Base-by-base conservation (phyloP, 2,329 filamentous ascomycete species). In the Metarhizium guizhouense region DNA sequence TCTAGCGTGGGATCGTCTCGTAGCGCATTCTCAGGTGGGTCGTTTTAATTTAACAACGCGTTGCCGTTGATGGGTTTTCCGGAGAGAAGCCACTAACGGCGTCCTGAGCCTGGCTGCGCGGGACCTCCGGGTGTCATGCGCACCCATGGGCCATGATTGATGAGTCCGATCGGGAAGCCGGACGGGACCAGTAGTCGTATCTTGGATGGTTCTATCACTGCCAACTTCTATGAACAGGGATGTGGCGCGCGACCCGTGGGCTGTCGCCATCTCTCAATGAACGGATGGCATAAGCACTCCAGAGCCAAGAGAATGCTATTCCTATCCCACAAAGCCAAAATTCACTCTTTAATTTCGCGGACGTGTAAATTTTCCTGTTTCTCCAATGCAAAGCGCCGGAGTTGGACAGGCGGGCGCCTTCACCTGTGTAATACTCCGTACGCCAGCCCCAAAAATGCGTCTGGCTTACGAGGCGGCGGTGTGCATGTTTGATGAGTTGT, bases 111-210 rank as follows among this genome's bases (percentile, higher is more conserved):
- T 25, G 25, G 25, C 4, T 25, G 25, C 25, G 25, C 25, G 25
- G 25, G 25, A 25, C 25, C 25, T 25, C 25, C 25, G 25, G 25
- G 25, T 25, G 25, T 25, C 25, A 25, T 25, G 25, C 25, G 25
- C 25, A 25, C 25, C 25, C 25, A 25, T 25, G 25, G 25, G 25
- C 25, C 25, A 25, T 25, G 4, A 4, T 25, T 25, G 25, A 18
- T 32, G n/a, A 55, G 16, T 52, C 40, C 54, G 32, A 52, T 55
- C 32, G 32, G 49, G 48, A 55, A 51, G 49, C 32, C 40, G 54
- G 40, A 52, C 42, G n/a, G 42, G 42, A 49, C 25, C 30, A 16
- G 32, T 11, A 34, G 6, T 11, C 6, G 32, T 11, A 34, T 25
- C 25, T 25, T 25, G 25, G 25, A 25, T 25, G 10, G 32, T 34